Percentiles rank a stretch among this genome's conserved stretches.
Evolutionary conservation across 352 stramenopile genomes (phyloP).

Genomic region (Pythium sukuiense): DNA sequence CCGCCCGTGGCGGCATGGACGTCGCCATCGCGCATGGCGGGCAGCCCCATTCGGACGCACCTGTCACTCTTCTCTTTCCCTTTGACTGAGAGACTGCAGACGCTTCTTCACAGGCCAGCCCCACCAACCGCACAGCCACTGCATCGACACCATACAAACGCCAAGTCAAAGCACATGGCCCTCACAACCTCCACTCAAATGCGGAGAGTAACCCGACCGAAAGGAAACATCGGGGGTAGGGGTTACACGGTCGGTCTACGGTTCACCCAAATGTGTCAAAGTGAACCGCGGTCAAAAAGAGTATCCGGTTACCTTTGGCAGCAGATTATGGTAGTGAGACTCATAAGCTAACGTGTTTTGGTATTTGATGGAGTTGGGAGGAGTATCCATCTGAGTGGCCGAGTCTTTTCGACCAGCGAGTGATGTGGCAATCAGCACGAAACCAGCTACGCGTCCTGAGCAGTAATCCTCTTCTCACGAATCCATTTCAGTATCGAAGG

Average conservation of each 20-base stretch:
- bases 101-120: constrained; percentile 16
- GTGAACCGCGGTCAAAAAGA: constrained; percentile 17
- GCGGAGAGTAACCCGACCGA: neutral
- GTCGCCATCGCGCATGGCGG: constrained; percentile 2
- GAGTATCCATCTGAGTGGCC: constrained; percentile 11
- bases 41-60: constrained; percentile 17
- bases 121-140: constrained; percentile 29
- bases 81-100: constrained; percentile 34
- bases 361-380: neutral
- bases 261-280: neutral
- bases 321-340: neutral
- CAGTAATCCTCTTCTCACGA: neutral
- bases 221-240: constrained; percentile 14
- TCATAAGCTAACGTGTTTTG: constrained; percentile 8
- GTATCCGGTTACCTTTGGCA: neutral
- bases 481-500: neutral
- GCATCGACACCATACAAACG: constrained; percentile 22
- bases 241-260: constrained; percentile 14
- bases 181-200: constrained; percentile 31
- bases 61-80: constrained; percentile 36
- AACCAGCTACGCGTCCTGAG: neutral
- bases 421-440: neutral
- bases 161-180: constrained; percentile 15
- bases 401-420: constrained; percentile 17
- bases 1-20: neutral